These are phyloP conservation scores for Paecilomyces sp. DNA, from an alignment of 2,329 filamentous ascomycete genomes.

Conservation along the genomic window DNA sequence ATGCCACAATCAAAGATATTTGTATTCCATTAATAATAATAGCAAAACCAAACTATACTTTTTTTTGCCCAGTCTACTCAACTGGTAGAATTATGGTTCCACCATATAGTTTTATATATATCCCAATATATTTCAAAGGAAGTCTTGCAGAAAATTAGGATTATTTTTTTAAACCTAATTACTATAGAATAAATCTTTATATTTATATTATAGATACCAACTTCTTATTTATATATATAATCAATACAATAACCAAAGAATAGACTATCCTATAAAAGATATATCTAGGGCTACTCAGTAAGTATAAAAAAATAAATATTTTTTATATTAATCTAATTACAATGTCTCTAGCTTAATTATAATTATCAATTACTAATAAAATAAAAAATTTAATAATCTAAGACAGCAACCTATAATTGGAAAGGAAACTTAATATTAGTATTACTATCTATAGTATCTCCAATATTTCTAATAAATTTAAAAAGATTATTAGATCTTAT, in stretches of 20 bases:
- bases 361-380: background rate
- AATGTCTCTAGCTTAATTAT: background rate
- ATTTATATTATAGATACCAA: background rate
- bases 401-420: background rate
- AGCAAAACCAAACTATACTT: background rate
- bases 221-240: background rate
- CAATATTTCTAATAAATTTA: background rate
- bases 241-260: background rate
- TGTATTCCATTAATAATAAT: background rate
- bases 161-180: background rate
- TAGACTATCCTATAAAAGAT: background rate
- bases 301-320: background rate
- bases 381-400: background rate
- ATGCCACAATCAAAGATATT: background rate
- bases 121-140: background rate
- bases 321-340: background rate
- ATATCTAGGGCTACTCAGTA: background rate
- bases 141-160: background rate
- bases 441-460: background rate
- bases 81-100: background rate
- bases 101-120: background rate
- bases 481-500: background rate
- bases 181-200: background rate
- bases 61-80: background rate
- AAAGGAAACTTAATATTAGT: too few relatives aligned